A percentile compares a stretch with the other conserved stretches of the same genome.
Conservation (phyloP, 2,329 filamentous ascomycete genomes). For the Trichoderma sp. region DNA sequence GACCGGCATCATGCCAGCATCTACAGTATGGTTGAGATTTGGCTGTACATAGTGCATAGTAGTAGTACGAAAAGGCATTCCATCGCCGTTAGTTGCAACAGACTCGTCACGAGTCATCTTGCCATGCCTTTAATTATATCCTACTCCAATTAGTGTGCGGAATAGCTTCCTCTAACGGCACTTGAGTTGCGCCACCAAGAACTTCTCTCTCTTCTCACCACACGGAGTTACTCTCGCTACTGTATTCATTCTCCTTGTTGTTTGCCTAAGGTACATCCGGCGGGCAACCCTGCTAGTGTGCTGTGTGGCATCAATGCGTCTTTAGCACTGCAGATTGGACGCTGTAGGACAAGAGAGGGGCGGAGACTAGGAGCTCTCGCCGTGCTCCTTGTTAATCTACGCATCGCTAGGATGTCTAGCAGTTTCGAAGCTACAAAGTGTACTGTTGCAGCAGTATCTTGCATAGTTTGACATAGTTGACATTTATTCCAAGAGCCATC, state of each 20-base stretch:
- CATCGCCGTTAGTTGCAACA: not conserved
- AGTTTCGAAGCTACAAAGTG: not conserved
- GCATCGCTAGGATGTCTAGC: not conserved
- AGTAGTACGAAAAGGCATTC: not conserved
- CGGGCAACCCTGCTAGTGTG: slow-evolving; percentile 12
- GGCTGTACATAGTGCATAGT: too few species aligned
- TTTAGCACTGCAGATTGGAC: slow-evolving; percentile 8
- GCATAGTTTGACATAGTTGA: too few species aligned
- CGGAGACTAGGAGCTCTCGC: slow-evolving; percentile 10
- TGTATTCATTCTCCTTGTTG: not conserved
- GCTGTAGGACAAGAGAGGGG: slow-evolving; percentile 4
- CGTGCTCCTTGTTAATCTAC: slow-evolving; percentile 4
- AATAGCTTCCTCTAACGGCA: not conserved
- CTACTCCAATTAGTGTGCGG: not conserved
- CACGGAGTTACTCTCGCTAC: too few species aligned
- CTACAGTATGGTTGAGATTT: not conserved
- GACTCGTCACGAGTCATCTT: not conserved
- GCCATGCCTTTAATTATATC: not conserved
- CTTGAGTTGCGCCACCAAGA: not conserved
- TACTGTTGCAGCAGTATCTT: not conserved
- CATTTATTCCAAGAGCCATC: too few species aligned
- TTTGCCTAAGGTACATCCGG: not conserved
- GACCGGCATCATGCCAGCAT: not conserved
- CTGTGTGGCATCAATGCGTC: slow-evolving; percentile 5
- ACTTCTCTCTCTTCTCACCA: not conserved